Evolutionary conservation across 192 early-diverging fungal genomes (phyloP), one percentile per base, ranked within the genome.

Genomic region (Coemansia sp.): DNA sequence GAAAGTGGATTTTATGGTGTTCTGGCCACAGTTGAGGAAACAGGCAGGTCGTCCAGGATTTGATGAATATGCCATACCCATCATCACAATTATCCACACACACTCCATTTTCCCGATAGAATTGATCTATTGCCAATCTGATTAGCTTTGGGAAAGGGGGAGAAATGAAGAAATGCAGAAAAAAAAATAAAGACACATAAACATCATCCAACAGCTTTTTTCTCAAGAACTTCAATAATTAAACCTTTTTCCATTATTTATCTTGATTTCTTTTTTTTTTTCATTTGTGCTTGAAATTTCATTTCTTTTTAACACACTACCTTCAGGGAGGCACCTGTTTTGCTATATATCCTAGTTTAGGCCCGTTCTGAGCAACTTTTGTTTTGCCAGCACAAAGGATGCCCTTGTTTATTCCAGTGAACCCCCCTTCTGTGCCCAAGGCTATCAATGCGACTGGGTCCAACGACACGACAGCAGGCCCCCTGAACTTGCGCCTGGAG

Each of bases 401-500:
- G 75, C 69, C 75, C 0, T 32, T 60, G 32, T 77, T 77, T 42
- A 65, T 37, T 18, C 69, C 75, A 21, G 67, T 77, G 52, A 77
- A 77, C 37, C 75, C 64, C 26, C 69, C 69, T 10, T 44, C 65
- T 0, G 57, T 7, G 42, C 21, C 41, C 8, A 43, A 26, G 47
- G 49, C 48, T 21, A 45, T 59, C 5, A 26, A 7, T 7, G 61
- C 21, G 1, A n/a, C 38, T 23, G 38, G 39, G 0, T 4, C 38
- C 2, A 50, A n/a, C 9, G 21, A 9, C 53, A 57, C 6, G 9
- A 13, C 39, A 0, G 8, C n/a, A 23, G 41, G 52, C 11, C 37
- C 61, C 19, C 47, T 68, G 1, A 15, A 43, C 39, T 61, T 63
- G 52, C 69, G 65, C 62, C 9, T 81, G 6, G 79, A 76, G 21